phyloP scores from a whole-genome alignment of 1,139 yeast species.

The Scheffersomyces quercinus region DNA sequence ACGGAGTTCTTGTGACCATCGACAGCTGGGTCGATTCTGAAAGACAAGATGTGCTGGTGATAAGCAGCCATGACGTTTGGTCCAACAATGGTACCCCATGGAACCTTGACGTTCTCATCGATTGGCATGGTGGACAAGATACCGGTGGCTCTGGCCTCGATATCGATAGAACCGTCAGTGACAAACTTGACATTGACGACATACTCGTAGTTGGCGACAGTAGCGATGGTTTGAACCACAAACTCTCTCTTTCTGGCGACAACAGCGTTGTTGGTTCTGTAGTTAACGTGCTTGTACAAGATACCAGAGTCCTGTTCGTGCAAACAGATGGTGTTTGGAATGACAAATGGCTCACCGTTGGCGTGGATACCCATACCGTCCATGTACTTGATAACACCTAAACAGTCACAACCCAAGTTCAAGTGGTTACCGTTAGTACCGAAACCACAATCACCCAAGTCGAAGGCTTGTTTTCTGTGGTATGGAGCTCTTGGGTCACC shows the following conservation, averaged over 20 bases:
- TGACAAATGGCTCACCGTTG: constrained; percentile 63
- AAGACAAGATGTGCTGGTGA: constrained; percentile 83
- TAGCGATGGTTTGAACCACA: constrained; percentile 82
- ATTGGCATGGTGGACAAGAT: constrained; percentile 82
- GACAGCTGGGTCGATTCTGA: constrained; percentile 84
- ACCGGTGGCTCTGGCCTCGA: constrained; percentile 89
- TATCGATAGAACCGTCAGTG: constrained; percentile 80
- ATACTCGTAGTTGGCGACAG: constrained; percentile 90
- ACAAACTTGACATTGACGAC: constrained; percentile 75
- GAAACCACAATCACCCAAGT: constrained; percentile 88
- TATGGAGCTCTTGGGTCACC: constrained; percentile 90
- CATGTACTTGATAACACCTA: constrained; percentile 81
- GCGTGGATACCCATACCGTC: constrained; percentile 64
- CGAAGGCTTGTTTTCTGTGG: constrained; percentile 92
- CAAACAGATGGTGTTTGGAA: constrained; percentile 80
- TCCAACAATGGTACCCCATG: constrained; percentile 84
- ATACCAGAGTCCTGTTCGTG: constrained; percentile 88
- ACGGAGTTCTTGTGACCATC: constrained; percentile 85
- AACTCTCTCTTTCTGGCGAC: constrained; percentile 86
- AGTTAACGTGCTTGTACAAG: constrained; percentile 81
- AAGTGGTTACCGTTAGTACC: constrained; percentile 78
- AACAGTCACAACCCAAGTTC: constrained; percentile 83
- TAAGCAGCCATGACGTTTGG: constrained; percentile 87
- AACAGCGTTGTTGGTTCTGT: constrained; percentile 71
- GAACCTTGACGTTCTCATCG: constrained; percentile 70